A percentile compares a stretch with the other conserved stretches of the same genome.
Evolutionary conservation across 1,284 basidiomycete species (phyloP).

Genomic region (Cutaneotrichosporon spelunceum): DNA sequence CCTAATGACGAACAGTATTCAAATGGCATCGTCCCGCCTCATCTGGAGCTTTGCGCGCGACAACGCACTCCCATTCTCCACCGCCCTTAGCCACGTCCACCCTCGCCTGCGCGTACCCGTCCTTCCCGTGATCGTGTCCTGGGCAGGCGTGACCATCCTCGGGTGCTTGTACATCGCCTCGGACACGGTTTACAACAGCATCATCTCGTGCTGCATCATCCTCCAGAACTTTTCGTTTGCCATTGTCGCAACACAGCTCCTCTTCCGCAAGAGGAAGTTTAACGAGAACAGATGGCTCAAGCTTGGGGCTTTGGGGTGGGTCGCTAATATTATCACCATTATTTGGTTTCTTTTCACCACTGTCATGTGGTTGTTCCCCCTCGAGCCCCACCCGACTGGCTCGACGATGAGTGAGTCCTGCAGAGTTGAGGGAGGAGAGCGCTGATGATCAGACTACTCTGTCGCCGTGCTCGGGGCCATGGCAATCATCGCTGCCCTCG

Average conservation of each 20-base stretch:
- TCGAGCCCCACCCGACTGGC: constrained; percentile 12
- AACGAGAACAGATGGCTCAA: constrained; percentile 20
- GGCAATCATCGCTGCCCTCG: constrained; percentile 14
- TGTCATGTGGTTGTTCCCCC: constrained; percentile 24
- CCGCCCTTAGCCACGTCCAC: constrained; percentile 7
- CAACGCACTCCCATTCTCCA: constrained; percentile 15
- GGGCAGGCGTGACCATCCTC: constrained; percentile 16
- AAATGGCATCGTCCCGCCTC: constrained; percentile 18
- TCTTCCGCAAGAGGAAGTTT: constrained; percentile 13
- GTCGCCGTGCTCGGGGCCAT: constrained; percentile 19
- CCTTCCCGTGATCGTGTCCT: constrained; percentile 16
- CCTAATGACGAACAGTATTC: constrained; percentile 20
- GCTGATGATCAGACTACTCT: constrained; percentile 18
- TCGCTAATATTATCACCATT: constrained; percentile 14
- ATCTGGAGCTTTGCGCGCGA: constrained; percentile 24
- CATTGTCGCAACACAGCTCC: constrained; percentile 14
- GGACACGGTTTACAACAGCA: constrained; percentile 21
- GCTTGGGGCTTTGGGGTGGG: constrained; percentile 16
- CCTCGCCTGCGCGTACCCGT: constrained; percentile 19
- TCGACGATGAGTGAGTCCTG: constrained; percentile 22
- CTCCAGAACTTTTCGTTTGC: constrained; percentile 18
- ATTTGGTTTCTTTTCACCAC: constrained; percentile 14
- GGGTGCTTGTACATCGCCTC: constrained; percentile 22
- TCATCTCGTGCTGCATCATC: constrained; percentile 23
- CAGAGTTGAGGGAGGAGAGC: background rate